Evolutionary conservation across 805 yeast species (phyloP).

Genomic region (Saccharomycopsis sp.): DNA sequence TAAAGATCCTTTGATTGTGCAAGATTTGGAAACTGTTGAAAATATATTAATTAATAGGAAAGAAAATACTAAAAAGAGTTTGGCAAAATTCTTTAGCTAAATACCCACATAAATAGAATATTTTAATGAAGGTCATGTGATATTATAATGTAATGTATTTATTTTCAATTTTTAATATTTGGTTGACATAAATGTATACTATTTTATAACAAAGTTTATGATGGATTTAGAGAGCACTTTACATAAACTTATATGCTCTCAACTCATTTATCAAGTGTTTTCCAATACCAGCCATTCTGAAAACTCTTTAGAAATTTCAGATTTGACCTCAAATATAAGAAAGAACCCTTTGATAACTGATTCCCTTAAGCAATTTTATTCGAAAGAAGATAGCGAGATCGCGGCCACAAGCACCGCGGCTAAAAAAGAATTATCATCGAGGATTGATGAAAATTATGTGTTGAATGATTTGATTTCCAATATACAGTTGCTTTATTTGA

Average conservation of each 20-base stretch:
- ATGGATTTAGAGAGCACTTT: conserved; percentile 20
- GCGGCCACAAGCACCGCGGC: not conserved
- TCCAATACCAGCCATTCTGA: conserved; percentile 2
- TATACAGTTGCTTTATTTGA: conserved; percentile 16
- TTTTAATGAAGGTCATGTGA: not conserved
- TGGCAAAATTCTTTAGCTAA: conserved; percentile 53
- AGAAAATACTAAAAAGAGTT: conserved; percentile 44
- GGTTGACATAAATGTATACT: no score
- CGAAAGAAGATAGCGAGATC: not conserved
- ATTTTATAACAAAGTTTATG: no score
- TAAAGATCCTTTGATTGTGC: conserved; percentile 41
- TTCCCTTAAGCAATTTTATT: conserved; percentile 5
- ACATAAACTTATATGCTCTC: conserved; percentile 20
- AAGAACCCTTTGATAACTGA: conserved; percentile 5
- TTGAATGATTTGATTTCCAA: conserved; percentile 13
- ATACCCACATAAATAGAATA: not conserved
- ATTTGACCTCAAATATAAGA: conserved; percentile 7
- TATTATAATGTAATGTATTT: no score
- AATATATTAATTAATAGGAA: conserved; percentile 36
- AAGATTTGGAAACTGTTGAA: conserved; percentile 38
- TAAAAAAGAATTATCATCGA: conserved; percentile 2
- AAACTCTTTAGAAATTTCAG: conserved; percentile 9
- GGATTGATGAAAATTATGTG: conserved; percentile 19
- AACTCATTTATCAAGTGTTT: conserved; percentile 14
- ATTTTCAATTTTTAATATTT: no score